phyloP scores from a whole-genome alignment of 2,329 filamentous ascomycete species.

The Hawksworthiomyces lignivorus region DNA sequence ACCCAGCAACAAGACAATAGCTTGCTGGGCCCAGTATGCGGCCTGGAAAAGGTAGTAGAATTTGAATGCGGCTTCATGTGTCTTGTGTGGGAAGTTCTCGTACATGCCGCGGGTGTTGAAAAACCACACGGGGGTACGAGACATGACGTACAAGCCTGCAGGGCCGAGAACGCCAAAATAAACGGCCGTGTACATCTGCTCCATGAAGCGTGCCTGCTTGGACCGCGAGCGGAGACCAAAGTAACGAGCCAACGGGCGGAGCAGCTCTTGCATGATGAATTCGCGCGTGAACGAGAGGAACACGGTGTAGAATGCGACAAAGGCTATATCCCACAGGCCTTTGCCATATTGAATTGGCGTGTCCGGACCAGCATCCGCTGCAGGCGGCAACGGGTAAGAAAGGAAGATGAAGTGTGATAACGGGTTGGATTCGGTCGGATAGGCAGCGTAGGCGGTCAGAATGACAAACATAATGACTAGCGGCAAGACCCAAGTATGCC shows the following conservation, averaged over 20 bases:
- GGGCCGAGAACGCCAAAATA: slow-evolving; percentile 83
- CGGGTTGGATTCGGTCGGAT: slow-evolving; percentile 72
- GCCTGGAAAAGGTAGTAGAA: slow-evolving; percentile 94
- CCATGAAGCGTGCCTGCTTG: slow-evolving; percentile 90
- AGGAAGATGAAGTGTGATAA: slow-evolving; percentile 79
- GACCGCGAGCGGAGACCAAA: slow-evolving; percentile 62
- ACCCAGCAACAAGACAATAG: slow-evolving; percentile 75
- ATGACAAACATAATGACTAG: slow-evolving; percentile 59
- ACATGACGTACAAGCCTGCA: slow-evolving; percentile 85
- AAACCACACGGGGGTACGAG: slow-evolving; percentile 85
- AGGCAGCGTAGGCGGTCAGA: slow-evolving; percentile 61
- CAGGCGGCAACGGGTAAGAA: slow-evolving; percentile 66
- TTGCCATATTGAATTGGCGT: slow-evolving; percentile 71
- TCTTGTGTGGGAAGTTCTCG: slow-evolving; percentile 74
- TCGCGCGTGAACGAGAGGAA: slow-evolving; percentile 90
- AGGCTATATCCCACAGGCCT: slow-evolving; percentile 76
- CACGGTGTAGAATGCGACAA: slow-evolving; percentile 82
- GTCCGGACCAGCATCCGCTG: slow-evolving; percentile 29
- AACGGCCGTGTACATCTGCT: slow-evolving; percentile 87
- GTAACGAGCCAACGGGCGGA: slow-evolving; percentile 65
- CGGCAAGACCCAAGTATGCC: slow-evolving; percentile 58
- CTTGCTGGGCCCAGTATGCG: slow-evolving; percentile 92
- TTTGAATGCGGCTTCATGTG: slow-evolving; percentile 77
- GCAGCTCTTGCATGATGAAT: slow-evolving; percentile 87
- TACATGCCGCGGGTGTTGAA: slow-evolving; percentile 92